These are phyloP conservation scores for Mikania micrantha DNA, from an alignment of 129 eudicot species.

Conservation along the genomic window DNA sequence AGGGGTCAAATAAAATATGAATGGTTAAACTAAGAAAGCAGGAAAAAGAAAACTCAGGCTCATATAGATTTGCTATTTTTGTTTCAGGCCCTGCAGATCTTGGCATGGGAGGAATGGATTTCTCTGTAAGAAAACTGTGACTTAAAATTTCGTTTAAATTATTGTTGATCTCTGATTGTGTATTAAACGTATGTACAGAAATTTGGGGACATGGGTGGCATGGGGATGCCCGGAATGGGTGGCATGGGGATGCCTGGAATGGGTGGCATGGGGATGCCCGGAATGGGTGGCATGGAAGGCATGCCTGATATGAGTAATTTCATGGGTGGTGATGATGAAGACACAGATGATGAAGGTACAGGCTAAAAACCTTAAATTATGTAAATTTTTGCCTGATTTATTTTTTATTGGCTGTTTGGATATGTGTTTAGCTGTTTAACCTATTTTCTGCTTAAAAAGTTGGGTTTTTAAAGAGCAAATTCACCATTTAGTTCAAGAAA, in stretches of 20 bases:
- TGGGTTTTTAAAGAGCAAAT: neutral
- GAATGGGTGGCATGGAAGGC: constrained; percentile 19
- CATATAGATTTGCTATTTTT: too few relatives aligned
- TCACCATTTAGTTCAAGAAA: neutral
- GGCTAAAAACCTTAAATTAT: neutral
- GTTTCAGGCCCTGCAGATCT: constrained; percentile 41
- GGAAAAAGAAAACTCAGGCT: too few relatives aligned
- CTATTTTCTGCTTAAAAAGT: too few relatives aligned
- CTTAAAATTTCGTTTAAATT: neutral
- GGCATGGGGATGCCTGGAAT: constrained; percentile 29
- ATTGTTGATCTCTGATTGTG: neutral
- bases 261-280: constrained; percentile 22
- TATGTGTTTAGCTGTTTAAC: too few relatives aligned
- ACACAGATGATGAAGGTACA: constrained; percentile 67
- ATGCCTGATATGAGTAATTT: constrained; percentile 33
- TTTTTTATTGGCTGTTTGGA: too few relatives aligned
- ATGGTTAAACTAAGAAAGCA: too few relatives aligned
- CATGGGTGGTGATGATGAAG: constrained; percentile 59
- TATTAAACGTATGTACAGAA: constrained; percentile 26
- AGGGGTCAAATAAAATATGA: too few relatives aligned
- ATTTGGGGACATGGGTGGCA: constrained; percentile 43
- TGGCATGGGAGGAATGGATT: constrained; percentile 82
- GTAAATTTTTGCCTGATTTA: too few relatives aligned
- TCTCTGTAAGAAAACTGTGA: constrained; percentile 49
- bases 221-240: constrained; percentile 27